Conservation (phyloP, 148 eudicot genomes). For the Gaultheria prostrata region DNA sequence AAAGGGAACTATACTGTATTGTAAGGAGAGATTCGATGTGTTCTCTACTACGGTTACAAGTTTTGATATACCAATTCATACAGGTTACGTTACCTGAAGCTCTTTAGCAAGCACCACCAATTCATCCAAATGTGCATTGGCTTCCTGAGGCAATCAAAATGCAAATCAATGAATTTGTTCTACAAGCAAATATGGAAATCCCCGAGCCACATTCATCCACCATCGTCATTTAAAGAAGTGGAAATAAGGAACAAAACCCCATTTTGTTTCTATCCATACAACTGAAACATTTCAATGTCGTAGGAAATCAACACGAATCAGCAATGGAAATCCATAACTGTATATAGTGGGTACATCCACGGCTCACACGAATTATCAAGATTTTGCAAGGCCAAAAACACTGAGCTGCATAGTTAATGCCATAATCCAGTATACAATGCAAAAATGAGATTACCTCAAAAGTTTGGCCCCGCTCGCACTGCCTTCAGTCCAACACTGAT, state of each 20-base stretch:
- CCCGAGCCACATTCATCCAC: background rate
- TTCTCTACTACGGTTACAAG: background rate
- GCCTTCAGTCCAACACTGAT: background rate
- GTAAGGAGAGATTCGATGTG: background rate
- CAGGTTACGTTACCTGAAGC: slow-evolving; percentile 56
- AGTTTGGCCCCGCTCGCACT: background rate
- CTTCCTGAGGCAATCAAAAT: slow-evolving; percentile 48
- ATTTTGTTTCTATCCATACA: background rate
- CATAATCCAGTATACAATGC: background rate
- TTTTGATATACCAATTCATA: slow-evolving; percentile 1
- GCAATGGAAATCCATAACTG: background rate
- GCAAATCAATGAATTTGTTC: background rate
- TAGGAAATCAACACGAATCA: background rate
- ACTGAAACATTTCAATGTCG: background rate
- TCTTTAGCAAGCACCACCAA: slow-evolving; percentile 85
- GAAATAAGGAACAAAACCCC: background rate
- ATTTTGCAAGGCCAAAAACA: background rate
- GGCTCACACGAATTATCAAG: too few species aligned
- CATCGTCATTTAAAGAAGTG: background rate
- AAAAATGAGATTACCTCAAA: background rate
- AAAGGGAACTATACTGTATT: background rate
- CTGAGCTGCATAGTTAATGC: background rate
- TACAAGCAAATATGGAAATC: background rate
- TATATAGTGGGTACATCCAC: too few species aligned
- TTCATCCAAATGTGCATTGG: slow-evolving; percentile 90